Base-by-base conservation (phyloP, 306 rosid genomes). In the Herpetospermum pedunculosum region DNA sequence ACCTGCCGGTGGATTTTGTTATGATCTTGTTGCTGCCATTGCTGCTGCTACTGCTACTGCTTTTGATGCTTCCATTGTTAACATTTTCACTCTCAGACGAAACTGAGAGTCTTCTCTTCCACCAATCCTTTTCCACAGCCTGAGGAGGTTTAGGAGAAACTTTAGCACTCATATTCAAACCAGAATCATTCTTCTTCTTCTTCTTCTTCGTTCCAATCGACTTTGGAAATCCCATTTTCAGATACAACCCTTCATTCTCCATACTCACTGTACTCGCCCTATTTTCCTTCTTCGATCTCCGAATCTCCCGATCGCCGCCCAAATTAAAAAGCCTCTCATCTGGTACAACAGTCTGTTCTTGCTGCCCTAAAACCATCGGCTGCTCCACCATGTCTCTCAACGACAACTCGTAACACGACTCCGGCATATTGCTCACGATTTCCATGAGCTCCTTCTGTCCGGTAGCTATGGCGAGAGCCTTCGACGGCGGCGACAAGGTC, bases 391-490 rank as follows among this genome's bases (percentile, higher is more conserved):
- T 84, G 77, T 94, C 98, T 58, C 82, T 91, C 30, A 94, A 46
- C 7, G 98, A 89, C 69, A 94, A 93, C 74, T 94, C 98, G 76
- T 91, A 94, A 59, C 81, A 77, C 1, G 92, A 78, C 75, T 94
- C 98, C 2, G 98, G 98, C 94, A 94, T 87, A 76, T 83, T 81
- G 28, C 65, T 77, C 8, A 91, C 98, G 89, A 94, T 86, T 4
- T 94, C 97, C 97, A 94, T 94, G 23, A 94, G 85, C 75, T 94
- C 98, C 47, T 49, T 83, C 76, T 94, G 98, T 5, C 98, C 98
- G 34, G 70, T 85, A 23, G 81, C 88, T 4, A 94, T 84, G 35
- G 96, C 97, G 71, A 87, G 92, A 0, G 92, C 76, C 73, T 87
- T 81, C 3, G 97, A 86, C 3, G 84, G 63, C 10, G 96, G 94